phyloP scores from a whole-genome alignment of 352 stramenopile genomes.

The Pythium dissotocum region DNA sequence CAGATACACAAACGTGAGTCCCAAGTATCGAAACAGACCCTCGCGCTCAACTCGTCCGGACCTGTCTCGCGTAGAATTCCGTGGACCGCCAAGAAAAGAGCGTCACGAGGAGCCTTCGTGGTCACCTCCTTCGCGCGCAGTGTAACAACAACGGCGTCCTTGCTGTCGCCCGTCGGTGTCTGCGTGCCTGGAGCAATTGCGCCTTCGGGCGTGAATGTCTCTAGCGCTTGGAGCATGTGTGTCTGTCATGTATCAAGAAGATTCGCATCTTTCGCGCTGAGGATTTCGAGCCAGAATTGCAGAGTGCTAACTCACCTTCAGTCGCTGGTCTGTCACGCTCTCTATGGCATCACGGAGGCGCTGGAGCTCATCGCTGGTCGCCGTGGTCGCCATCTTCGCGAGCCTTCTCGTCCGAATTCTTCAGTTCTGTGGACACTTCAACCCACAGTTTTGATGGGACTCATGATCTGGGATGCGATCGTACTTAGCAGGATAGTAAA shows the following conservation, averaged over 20 bases:
- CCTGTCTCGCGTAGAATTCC: conserved; percentile 68
- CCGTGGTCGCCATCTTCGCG: conserved; percentile 11
- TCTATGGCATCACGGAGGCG: conserved; percentile 26
- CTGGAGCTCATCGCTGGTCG: conserved; percentile 12
- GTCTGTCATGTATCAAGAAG: conserved; percentile 32
- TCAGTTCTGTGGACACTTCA: conserved; percentile 13
- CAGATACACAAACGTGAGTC: not conserved
- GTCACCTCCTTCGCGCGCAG: conserved; percentile 46
- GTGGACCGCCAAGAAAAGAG: conserved; percentile 72
- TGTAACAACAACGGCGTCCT: conserved; percentile 43
- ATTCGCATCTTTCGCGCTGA: not conserved
- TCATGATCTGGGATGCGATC: not conserved
- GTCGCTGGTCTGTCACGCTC: conserved; percentile 4
- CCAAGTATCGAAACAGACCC: too few species aligned
- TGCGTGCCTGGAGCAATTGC: conserved; percentile 2
- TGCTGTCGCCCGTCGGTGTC: conserved; percentile 29
- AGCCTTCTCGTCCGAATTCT: not conserved
- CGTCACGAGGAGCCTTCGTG: conserved; percentile 56
- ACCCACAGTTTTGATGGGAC: conserved; percentile 8
- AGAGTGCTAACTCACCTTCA: conserved; percentile 20
- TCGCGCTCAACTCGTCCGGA: conserved; percentile 21
- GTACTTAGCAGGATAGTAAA: conserved; percentile 13
- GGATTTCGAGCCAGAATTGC: not conserved
- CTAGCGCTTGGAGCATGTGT: conserved; percentile 73
- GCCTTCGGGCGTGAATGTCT: conserved; percentile 34